phyloP scores from a whole-genome alignment of 345 rosid genomes.

The Corymbia maculata region DNA sequence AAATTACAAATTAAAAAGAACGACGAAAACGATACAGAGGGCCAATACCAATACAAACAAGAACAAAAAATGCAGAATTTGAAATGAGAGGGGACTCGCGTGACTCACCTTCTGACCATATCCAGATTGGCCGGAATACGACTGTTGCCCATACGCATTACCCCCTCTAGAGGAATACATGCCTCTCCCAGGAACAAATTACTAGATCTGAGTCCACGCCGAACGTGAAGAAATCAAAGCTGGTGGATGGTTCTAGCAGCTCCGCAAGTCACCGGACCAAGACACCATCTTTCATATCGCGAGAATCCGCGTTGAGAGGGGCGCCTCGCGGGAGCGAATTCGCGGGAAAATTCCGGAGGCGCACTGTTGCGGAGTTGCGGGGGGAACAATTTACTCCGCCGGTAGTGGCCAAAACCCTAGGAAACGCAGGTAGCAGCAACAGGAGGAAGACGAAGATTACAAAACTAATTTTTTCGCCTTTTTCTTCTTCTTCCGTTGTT shows the following conservation, averaged over 20 bases:
- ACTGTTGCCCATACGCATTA: constrained; percentile 64
- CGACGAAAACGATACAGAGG: neutral
- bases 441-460: neutral
- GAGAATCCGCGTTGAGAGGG: neutral
- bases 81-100: neutral
- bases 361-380: neutral
- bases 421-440: neutral
- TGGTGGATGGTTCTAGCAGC: neutral
- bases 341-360: neutral
- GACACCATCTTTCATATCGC: neutral
- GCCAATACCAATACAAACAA: neutral
- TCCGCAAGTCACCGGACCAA: neutral
- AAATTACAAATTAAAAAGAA: neutral
- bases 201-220: neutral
- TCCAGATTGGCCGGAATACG: constrained; percentile 69
- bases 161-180: constrained; percentile 83
- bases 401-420: neutral
- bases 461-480: neutral
- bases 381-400: neutral
- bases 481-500: neutral
- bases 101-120: constrained; percentile 70
- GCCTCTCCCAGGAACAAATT: neutral
- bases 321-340: neutral
- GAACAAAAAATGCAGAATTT: neutral
- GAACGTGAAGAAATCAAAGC: neutral